phyloP scores from a whole-genome alignment of 176 grass and related monocot genomes.

The Lolium perenne region DNA sequence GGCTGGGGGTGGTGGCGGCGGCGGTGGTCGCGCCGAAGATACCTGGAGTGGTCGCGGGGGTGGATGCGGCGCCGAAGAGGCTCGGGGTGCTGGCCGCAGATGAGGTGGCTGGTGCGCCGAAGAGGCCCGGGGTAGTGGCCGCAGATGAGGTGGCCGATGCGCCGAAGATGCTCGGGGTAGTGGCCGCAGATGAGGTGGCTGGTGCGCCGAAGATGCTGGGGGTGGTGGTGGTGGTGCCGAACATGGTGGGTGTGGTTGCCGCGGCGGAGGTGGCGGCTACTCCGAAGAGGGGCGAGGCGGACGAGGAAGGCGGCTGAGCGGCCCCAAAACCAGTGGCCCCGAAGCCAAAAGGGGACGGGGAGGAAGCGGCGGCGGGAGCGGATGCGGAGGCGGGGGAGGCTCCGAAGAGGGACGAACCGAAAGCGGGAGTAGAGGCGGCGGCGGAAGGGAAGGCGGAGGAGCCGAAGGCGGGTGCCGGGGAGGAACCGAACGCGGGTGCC shows the following conservation, averaged over 20 bases:
- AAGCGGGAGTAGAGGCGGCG: slow-evolving; percentile 37
- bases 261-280: slow-evolving; percentile 37
- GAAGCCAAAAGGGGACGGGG: slow-evolving; percentile 56
- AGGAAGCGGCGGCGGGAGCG: slow-evolving; percentile 37
- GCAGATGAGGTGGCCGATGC: slow-evolving; percentile 27
- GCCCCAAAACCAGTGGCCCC: slow-evolving; percentile 44
- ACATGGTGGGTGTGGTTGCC: slow-evolving; percentile 32
- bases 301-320: slow-evolving; percentile 38
- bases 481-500: slow-evolving; percentile 40
- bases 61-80: slow-evolving; percentile 37
- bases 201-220: slow-evolving; percentile 41
- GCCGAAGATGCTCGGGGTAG: slow-evolving; percentile 44
- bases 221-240: slow-evolving; percentile 34
- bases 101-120: slow-evolving; percentile 19
- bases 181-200: slow-evolving; percentile 20
- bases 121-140: slow-evolving; percentile 26
- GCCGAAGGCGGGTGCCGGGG: slow-evolving; percentile 43
- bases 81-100: slow-evolving; percentile 17
- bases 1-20: slow-evolving; percentile 29
- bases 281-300: slow-evolving; percentile 41
- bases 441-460: slow-evolving; percentile 50
- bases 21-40: slow-evolving; percentile 33
- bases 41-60: slow-evolving; percentile 38
- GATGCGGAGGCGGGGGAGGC: slow-evolving; percentile 45
- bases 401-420: slow-evolving; percentile 45